These are phyloP conservation scores for Cercospora sesami DNA, from an alignment of 2,329 filamentous ascomycete genomes.

Conservation along the genomic window DNA sequence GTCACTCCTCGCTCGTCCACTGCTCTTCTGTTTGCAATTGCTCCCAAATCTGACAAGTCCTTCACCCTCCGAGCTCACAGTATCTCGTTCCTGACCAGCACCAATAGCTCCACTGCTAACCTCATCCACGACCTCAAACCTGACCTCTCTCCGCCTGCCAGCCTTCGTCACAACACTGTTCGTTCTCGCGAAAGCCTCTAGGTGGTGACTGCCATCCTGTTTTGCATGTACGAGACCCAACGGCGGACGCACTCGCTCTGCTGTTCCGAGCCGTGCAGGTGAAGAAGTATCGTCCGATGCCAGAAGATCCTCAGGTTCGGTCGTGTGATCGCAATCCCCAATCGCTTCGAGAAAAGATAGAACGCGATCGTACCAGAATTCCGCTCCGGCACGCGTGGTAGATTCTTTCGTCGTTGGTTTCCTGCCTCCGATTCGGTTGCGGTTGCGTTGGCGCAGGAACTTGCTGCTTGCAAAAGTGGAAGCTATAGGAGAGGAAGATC, in stretches of 20 bases:
- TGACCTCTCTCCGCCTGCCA: background rate
- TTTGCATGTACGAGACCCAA: background rate
- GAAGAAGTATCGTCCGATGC: background rate
- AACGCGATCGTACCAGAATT: conserved; percentile 2
- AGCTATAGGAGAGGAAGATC: background rate
- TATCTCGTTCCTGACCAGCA: background rate
- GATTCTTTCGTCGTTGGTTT: background rate
- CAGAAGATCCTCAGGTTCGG: background rate
- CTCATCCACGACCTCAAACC: conserved; percentile 5
- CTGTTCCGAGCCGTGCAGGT: background rate
- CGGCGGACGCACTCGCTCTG: background rate
- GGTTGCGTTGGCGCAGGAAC: background rate
- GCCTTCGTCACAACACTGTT: background rate
- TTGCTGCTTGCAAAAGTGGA: background rate
- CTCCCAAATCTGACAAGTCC: background rate
- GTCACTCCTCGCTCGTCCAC: background rate
- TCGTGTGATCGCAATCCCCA: background rate
- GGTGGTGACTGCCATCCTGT: background rate
- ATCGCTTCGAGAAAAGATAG: background rate
- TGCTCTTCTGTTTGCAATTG: background rate
- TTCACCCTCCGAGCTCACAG: background rate
- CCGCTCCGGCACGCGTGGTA: background rate
- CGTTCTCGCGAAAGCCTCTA: background rate
- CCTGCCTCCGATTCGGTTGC: background rate
- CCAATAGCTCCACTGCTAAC: background rate